A percentile compares a stretch with the other conserved stretches of the same genome.
phyloP scores from a whole-genome alignment of 192 early-diverging fungal genomes.

The Obelidium mucronatum region DNA sequence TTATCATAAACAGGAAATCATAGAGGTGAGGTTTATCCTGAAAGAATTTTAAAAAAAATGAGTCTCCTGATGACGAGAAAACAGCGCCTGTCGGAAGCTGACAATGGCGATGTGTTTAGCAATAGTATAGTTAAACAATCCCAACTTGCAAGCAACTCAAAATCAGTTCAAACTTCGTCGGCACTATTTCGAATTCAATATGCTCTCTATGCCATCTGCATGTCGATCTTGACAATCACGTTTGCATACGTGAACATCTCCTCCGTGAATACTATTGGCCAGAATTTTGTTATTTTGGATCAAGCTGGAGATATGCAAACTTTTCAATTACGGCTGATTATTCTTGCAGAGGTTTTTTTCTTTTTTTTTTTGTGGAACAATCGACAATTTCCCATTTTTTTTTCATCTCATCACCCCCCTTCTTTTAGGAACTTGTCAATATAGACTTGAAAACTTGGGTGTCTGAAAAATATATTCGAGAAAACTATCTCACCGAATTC shows the following conservation, averaged over 20 bases:
- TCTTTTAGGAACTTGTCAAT: background rate
- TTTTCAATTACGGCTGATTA: background rate
- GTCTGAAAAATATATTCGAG: background rate
- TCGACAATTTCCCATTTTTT: too few relatives aligned
- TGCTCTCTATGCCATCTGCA: background rate
- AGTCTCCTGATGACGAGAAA: too few relatives aligned
- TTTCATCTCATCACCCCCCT: background rate
- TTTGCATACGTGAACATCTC: background rate
- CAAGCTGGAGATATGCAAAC: background rate
- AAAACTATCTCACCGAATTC: background rate
- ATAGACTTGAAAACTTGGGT: background rate
- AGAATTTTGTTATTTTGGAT: background rate
- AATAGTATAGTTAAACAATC: background rate
- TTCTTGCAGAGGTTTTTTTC: background rate
- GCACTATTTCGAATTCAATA: background rate
- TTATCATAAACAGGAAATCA: too few relatives aligned
- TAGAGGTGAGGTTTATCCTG: too few relatives aligned
- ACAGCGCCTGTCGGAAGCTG: background rate
- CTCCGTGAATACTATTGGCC: background rate
- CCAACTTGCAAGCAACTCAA: background rate
- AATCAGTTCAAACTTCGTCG: background rate
- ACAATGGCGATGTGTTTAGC: background rate
- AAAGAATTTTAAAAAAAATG: too few relatives aligned
- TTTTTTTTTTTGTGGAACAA: too few relatives aligned
- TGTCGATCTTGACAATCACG: background rate